Percentiles rank a stretch among this genome's conserved stretches.
Conservation (phyloP, 352 stramenopile genomes). For the Phytophthora boehmeriae region DNA sequence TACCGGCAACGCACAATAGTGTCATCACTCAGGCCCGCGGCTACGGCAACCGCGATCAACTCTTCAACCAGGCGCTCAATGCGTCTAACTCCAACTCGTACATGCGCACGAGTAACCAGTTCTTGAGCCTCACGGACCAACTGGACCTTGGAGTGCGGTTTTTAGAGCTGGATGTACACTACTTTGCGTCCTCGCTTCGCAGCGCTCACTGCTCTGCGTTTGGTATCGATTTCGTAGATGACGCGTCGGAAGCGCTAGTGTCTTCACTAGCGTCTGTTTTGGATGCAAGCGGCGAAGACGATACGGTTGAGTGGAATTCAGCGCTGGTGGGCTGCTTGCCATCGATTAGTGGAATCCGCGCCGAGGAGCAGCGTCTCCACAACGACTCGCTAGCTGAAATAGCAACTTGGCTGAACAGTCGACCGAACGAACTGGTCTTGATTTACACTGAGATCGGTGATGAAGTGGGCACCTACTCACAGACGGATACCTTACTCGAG, state of each 20-base stretch:
- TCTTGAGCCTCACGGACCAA: conserved; percentile 75
- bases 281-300: conserved; percentile 31
- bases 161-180: conserved; percentile 82
- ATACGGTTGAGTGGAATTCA: conserved; percentile 48
- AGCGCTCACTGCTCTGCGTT: conserved; percentile 71
- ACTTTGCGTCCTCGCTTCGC: conserved; percentile 59
- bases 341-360: conserved; percentile 76
- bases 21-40: conserved; percentile 62
- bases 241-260: conserved; percentile 41
- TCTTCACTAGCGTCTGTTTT: conserved; percentile 39
- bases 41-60: conserved; percentile 75
- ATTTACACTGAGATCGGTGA: conserved; percentile 65
- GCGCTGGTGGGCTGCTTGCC: conserved; percentile 70
- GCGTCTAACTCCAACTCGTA: conserved; percentile 46
- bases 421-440: conserved; percentile 53
- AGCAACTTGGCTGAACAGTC: conserved; percentile 51
- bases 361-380: conserved; percentile 58
- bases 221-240: conserved; percentile 57
- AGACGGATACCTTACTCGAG: conserved; percentile 47
- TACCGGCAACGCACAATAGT: conserved; percentile 78
- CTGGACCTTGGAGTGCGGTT: conserved; percentile 72
- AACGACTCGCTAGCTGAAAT: conserved; percentile 64
- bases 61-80: conserved; percentile 62
- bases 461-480: conserved; percentile 48
- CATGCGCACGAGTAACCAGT: conserved; percentile 76